Conservation (phyloP, 306 rosid genomes). For the Malus fusca region DNA sequence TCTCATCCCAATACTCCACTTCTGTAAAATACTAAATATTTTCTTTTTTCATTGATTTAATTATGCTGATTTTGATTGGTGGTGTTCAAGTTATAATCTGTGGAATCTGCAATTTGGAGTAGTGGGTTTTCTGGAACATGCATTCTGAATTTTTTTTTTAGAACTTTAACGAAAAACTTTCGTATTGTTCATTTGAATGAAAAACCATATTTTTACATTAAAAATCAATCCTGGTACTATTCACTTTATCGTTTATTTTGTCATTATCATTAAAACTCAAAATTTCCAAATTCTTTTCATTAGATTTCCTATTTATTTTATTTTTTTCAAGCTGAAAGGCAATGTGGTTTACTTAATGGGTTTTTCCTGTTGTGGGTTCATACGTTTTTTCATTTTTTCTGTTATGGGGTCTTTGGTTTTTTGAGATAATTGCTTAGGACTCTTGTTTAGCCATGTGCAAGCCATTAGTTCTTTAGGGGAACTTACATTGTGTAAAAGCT, state of each 20-base stretch:
- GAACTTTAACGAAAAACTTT: too few species aligned
- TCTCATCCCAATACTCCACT: neutral
- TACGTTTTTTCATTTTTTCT: neutral
- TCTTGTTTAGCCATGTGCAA: neutral
- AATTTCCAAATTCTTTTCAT: too few species aligned
- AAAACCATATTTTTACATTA: too few species aligned
- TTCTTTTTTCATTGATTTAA: neutral
- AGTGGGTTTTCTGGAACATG: neutral
- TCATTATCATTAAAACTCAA: too few species aligned
- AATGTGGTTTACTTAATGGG: neutral
- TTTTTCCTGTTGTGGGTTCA: neutral
- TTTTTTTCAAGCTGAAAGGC: neutral
- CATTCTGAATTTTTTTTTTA: neutral
- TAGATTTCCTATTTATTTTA: too few species aligned
- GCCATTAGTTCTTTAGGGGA: neutral
- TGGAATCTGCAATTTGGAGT: neutral
- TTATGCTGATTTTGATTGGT: constrained; percentile 11
- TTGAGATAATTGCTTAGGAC: neutral
- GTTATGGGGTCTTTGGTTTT: neutral
- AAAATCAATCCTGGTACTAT: too few species aligned
- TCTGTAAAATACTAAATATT: neutral
- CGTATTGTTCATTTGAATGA: too few species aligned
- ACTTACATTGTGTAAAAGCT: neutral
- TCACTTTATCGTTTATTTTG: too few species aligned
- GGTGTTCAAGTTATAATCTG: neutral